Evolutionary conservation across 1,139 yeast species (phyloP), one percentile per base, ranked within the genome.

Genomic region (Geotrichum carabidarum): DNA sequence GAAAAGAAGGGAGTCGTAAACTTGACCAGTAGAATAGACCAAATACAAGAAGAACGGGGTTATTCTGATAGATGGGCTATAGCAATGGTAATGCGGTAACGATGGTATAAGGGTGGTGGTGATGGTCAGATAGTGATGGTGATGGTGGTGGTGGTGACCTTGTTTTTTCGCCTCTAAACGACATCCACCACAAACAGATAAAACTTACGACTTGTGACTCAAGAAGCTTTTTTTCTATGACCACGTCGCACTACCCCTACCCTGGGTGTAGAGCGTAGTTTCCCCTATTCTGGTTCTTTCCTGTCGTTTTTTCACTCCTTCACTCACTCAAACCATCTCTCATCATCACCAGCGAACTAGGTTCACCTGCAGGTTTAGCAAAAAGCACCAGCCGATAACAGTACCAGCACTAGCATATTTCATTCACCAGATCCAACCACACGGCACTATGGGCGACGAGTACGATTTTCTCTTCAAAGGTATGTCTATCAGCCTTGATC

Each of bases 401-500:
- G 37, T n/a, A 34, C 12, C 37, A 34, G 7, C 37, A 34, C 37
- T 34, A 34, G 27, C 27, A 22, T 22, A 22, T 22, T 5, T 22
- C 27, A 22, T 22, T 22, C 27, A 22, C 27, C 27, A 22, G 5
- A 5, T 22, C 27, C 5, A 22, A 22, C 27, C 5, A 22, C 5
- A 22, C 27, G 27, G 27, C 27, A 22, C 27, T 8, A 71, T 71
- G 74, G 67, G 72, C 55, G 77, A 90, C 78, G 99, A 93, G 69
- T 93, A 93, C 79, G 99, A 93, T 72, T 90, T 86, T 71, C 80
- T 93, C 60, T 91, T 91, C 78, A 93, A 93, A 74, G 90, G 82
- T 79, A 67, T 62, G 81, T 74, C 35, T 37, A 12, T 36, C 14
- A 30, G 22, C 32, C 27, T 11, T 30, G 38, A 9, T 12, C 44